These are phyloP conservation scores for Suillus tomentosus DNA, from an alignment of 768 basidiomycete species.

Conservation along the genomic window DNA sequence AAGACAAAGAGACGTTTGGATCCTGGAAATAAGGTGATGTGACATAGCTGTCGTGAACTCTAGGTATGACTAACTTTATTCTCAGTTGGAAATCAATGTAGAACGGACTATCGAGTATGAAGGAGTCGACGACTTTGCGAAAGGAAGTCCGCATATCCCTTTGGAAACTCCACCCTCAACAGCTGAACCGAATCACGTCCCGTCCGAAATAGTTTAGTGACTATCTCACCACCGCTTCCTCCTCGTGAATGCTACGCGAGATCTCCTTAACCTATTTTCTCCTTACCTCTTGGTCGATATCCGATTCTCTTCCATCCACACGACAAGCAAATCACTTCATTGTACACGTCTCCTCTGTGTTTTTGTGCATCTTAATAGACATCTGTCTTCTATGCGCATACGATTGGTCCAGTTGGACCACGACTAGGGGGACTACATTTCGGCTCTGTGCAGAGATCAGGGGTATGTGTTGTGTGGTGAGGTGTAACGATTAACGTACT, in stretches of 20 bases:
- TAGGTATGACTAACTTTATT: not conserved
- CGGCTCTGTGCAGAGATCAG: not conserved
- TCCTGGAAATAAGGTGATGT: not conserved
- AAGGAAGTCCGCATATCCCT: not conserved
- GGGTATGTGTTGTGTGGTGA: not conserved
- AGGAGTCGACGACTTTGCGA: not conserved
- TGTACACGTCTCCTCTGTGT: not conserved
- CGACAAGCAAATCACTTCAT: not conserved
- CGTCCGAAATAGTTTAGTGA: not conserved
- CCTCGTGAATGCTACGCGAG: not conserved
- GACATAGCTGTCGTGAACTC: not conserved
- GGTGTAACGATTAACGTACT: not conserved
- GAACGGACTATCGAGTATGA: conserved; percentile 32
- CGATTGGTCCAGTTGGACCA: not conserved
- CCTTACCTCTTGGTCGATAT: not conserved
- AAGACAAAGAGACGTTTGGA: not conserved
- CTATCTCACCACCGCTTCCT: not conserved
- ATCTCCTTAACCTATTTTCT: not conserved
- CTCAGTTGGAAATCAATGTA: conserved; percentile 30
- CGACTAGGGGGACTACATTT: not conserved
- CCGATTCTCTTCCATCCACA: not conserved
- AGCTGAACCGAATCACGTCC: not conserved
- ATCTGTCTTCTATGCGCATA: not conserved
- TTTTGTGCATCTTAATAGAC: not conserved
- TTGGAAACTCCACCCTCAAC: not conserved